Conservation (phyloP, 371 early-diverging fungal genomes). For the Dichotomocladium elegans region DNA sequence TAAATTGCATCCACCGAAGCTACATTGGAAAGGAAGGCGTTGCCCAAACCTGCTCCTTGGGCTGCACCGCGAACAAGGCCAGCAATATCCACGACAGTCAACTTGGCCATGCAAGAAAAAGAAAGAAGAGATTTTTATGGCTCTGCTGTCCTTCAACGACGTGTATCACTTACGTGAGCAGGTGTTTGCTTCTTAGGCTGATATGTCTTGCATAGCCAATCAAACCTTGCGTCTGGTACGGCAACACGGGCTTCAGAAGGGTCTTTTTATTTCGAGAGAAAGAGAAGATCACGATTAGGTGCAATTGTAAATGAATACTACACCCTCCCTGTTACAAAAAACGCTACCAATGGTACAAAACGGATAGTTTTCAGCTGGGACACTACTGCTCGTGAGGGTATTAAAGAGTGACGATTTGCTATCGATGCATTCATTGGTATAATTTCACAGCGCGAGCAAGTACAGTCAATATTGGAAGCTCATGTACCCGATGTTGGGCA, state of each 20-base stretch:
- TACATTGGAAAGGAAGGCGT: slow-evolving; percentile 90
- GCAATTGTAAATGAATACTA: too few species aligned
- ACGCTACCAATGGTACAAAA: slow-evolving; percentile 62
- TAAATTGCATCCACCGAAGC: slow-evolving; percentile 92
- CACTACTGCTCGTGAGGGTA: slow-evolving; percentile 77
- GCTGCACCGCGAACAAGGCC: slow-evolving; percentile 91
- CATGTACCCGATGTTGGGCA: slow-evolving; percentile 97
- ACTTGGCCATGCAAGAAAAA: slow-evolving; percentile 7
- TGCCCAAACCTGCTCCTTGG: slow-evolving; percentile 83
- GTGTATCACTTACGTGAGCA: slow-evolving; percentile 43
- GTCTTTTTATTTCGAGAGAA: slow-evolving; percentile 32
- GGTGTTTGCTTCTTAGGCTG: slow-evolving; percentile 62
- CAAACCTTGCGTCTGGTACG: slow-evolving; percentile 82
- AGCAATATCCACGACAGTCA: slow-evolving; percentile 93
- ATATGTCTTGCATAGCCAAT: slow-evolving; percentile 67
- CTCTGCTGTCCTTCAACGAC: neutral
- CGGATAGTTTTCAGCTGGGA: slow-evolving; percentile 78
- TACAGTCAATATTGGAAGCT: neutral
- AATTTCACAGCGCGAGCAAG: neutral
- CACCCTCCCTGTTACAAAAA: neutral
- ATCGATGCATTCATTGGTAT: neutral
- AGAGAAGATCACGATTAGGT: too few species aligned
- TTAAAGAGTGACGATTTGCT: slow-evolving; percentile 92
- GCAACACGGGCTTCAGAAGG: slow-evolving; percentile 80
- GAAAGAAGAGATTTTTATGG: neutral